Evolutionary conservation across 169 alveolate species (phyloP).

Genomic region (Eimeria sp.): DNA sequence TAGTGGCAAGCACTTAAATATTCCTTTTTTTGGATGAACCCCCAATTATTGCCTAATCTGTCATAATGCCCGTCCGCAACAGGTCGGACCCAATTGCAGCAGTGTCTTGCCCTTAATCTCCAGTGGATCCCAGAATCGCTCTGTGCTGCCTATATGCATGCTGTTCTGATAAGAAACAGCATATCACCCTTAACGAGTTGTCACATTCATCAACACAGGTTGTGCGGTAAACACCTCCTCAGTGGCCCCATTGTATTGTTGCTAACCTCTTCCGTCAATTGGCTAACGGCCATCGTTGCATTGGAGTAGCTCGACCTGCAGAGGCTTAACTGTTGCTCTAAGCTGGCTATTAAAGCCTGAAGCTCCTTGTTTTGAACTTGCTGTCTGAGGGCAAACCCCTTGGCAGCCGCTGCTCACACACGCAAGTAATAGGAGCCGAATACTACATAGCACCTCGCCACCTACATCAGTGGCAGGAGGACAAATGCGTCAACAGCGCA

Average conservation of each 20-base stretch:
- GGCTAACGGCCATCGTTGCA: constrained; percentile 57
- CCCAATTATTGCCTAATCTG: not conserved
- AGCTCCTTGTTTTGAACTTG: constrained; percentile 52
- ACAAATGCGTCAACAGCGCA: not conserved
- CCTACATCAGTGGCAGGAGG: not conserved
- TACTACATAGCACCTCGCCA: not conserved
- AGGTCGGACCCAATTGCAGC: not conserved
- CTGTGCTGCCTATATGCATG: not conserved
- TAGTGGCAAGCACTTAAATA: not conserved
- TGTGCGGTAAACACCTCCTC: not conserved
- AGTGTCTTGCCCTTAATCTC: not conserved
- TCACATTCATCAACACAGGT: not conserved
- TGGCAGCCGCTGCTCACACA: constrained; percentile 72
- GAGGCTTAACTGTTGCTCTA: constrained; percentile 71
- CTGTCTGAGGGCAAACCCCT: constrained; percentile 59
- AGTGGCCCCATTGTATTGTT: not conserved
- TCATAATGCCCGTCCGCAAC: not conserved
- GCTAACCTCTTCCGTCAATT: constrained; percentile 86
- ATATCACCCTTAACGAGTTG: not conserved
- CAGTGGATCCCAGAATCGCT: not conserved
- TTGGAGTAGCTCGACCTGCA: constrained; percentile 51
- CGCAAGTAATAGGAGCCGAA: not conserved
- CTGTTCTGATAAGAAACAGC: not conserved
- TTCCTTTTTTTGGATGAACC: not conserved
- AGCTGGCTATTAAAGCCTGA: constrained; percentile 33